A percentile compares a stretch with the other conserved stretches of the same genome.
Evolutionary conservation across 2,329 filamentous ascomycete genomes (phyloP).

Genomic region (Aureobasidium sp.): DNA sequence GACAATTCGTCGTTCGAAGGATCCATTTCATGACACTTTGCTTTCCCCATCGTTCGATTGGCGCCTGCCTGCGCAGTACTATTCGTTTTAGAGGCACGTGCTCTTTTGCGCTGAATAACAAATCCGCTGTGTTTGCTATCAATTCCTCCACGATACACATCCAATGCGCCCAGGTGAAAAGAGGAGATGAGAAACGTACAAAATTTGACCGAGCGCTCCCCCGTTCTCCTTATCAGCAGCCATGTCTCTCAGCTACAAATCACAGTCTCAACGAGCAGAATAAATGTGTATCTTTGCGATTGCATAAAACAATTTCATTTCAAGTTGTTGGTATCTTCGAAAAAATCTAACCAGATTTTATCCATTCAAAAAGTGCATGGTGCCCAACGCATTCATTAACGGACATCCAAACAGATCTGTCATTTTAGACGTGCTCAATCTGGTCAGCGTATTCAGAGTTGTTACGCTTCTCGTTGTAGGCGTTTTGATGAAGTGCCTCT

Average conservation of each 20-base stretch:
- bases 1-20: too few species aligned
- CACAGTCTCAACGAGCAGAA: background rate
- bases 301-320: background rate
- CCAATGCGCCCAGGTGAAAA: background rate
- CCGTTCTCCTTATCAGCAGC: background rate
- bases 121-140: background rate
- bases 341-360: background rate
- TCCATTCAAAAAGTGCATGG: background rate
- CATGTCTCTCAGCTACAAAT: background rate
- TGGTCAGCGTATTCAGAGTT: background rate
- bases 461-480: background rate
- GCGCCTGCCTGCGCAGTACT: background rate
- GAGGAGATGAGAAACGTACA: constrained; percentile 3
- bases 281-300: background rate
- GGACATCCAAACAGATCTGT: too few species aligned
- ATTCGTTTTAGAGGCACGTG: background rate
- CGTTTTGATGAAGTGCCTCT: constrained; percentile 23
- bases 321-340: background rate
- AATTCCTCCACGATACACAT: background rate
- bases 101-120: background rate
- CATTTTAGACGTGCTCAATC: background rate
- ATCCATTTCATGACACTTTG: background rate
- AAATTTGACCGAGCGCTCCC: background rate
- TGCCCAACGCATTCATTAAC: background rate
- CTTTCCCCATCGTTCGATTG: too few species aligned